Evolutionary conservation across 2,329 filamentous ascomycete genomes (phyloP), one percentile per base, ranked within the genome.

Genomic region (Paracorniculantispora psalliotae): DNA sequence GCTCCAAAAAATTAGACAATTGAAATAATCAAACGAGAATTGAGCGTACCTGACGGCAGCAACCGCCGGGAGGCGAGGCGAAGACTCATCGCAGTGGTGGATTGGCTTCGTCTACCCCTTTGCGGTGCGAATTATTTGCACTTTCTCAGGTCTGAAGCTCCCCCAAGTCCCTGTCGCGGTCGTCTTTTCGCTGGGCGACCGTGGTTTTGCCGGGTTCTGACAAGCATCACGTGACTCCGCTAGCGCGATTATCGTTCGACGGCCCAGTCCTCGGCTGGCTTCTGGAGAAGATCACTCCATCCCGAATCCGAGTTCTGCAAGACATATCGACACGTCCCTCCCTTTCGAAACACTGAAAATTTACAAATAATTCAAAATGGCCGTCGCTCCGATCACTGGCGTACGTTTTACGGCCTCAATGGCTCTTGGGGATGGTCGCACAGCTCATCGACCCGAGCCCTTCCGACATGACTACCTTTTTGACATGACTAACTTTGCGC

Each of bases 31-130:
- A 19, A 23, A 19, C 19, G 2, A 4, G 5, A 26, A 25, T 17
- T n/a, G 15, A 30, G 56, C 79, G 59, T 79, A 90, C 88, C 83
- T 71, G 80, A 77, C 68, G 78, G 77, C 59, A 81, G 77, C 66
- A 88, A 75, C 75, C 82, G 82, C 77, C 84, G 77, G 67, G 84
- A 78, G 65, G 86, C 84, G 69, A 85, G 75, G 72, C 82, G 81
- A 67, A 88, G 73, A 75, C 79, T 89, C 88, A 91, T 91, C 69
- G 64, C 68, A 50, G 63, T 62, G 64, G 61, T 61, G n/a, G 63
- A 44, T 59, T 58, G 50, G 64, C 51, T 54, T 53, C 54, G 37
- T 62, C 60, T 28, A 63, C 62, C 60, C 62, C 63, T 63, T 61
- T 63, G 57, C 64, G 58, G 64, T 63, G 41, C 61, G 55, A 67